Base-by-base conservation (phyloP, 2,329 filamentous ascomycete species). In the Trichophyton simii region DNA sequence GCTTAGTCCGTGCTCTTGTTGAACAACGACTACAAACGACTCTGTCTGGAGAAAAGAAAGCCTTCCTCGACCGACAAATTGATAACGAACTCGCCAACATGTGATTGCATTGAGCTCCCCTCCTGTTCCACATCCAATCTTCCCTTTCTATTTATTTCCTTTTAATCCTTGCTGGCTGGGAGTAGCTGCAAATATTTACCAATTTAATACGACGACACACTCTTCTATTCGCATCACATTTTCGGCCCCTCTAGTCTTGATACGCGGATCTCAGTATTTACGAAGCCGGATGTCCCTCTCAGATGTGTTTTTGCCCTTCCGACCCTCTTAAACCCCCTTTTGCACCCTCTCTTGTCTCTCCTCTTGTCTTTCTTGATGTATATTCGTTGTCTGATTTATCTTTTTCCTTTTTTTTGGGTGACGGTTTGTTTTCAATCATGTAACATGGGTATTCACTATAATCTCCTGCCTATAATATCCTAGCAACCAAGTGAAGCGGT, bases 1-100 rank as follows among this genome's bases (percentile, higher is more conserved):
- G 3, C 62, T 46, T 60, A 78, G 87, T 94, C 61, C 83, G 89
- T 58, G 91, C 89, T 2, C 81, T 97, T 52, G 91, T 96, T 11
- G 94, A 99, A 77, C 91, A 96, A 78, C 84, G 91, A 69, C 77
- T 99, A 64, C 92, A 96, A 77, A 92, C 88, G 3, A 91, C 96
- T 72, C 80, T 97, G 62, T 80, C 83, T 0, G 91, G 91, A 22
- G 91, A 96, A 75, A 87, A 90, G 73, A 85, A 88, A 72, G 85
- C 86, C 15, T 97, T 95, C 77, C 84, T 97, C 78, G 92, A 96
- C 76, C 82, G 86, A 67, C 88, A 91, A 77, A 97, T 99, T 75
- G 94, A 99, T 76, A 83, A 84, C 61, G 91, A 97, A 79, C 78
- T 99, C 71, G 91, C 91, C 65, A 95, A 87, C 74, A 96, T 97